phyloP scores from a whole-genome alignment of 2,329 filamentous ascomycete species.

The Pseudocercospora cruenta region DNA sequence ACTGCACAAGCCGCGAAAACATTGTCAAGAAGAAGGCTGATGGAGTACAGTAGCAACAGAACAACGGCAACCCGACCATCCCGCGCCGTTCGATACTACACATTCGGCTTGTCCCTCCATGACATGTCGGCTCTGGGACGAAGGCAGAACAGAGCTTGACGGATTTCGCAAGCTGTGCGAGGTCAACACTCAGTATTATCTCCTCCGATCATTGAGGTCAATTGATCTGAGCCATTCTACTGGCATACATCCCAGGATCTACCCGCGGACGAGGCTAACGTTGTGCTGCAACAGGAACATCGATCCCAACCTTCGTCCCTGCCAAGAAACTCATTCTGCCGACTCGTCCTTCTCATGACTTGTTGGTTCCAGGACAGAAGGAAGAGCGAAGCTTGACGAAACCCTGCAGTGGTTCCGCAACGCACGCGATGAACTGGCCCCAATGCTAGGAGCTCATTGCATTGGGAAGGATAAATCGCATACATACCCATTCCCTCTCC shows the following conservation, averaged over 20 bases:
- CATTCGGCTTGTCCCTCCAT: not conserved
- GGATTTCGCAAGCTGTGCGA: not conserved
- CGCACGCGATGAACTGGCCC: no score
- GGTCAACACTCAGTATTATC: not conserved
- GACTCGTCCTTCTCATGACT: not conserved
- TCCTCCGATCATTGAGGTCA: not conserved
- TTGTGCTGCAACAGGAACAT: not conserved
- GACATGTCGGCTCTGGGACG: not conserved
- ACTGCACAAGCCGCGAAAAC: not conserved
- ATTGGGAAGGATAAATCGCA: no score
- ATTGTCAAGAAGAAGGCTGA: not conserved
- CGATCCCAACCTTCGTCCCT: not conserved
- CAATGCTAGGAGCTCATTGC: no score
- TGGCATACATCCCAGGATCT: not conserved
- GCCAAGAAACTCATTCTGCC: not conserved
- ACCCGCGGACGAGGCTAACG: not conserved
- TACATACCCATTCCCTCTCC: no score
- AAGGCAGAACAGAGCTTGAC: not conserved
- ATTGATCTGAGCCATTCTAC: not conserved
- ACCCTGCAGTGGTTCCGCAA: no score
- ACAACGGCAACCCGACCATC: not conserved
- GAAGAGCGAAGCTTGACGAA: not conserved
- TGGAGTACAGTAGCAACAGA: no score
- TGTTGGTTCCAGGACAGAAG: not conserved
- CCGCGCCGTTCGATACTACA: not conserved